Evolutionary conservation across 345 rosid genomes (phyloP), one percentile per base, ranked within the genome.

Genomic region (Gossypium anomalum): DNA sequence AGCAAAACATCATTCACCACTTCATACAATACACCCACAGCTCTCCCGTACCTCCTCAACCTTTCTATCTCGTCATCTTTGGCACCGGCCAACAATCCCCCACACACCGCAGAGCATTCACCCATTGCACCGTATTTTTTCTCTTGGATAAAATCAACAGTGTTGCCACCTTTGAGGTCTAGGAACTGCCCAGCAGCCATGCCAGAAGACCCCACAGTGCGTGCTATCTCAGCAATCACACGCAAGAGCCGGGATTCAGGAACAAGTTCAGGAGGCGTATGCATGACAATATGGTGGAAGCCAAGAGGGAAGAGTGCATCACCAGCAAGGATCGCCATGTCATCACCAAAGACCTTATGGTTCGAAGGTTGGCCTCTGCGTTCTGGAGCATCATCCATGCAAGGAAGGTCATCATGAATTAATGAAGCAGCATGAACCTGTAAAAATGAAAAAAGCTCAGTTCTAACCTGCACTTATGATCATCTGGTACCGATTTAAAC

Each of bases 101-200:
- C 98, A 13, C 98, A 95, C 8, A 85, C 99, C 1, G 98, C 97
- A 2, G 98, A 95, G 84, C 99, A 95, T 79, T 91, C 96, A 0
- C 88, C 87, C 98, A 95, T 87, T 75, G 84, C 93, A 13, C 98
- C 98, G 43, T 81, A 93, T 69, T 93, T 95, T 85, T 95, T 95
- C 86, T 95, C 96, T 58, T 89, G 96, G 60, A 82, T 88, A 41
- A 87, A 91, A 43, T 87, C 90, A 61, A 85, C 69, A 0, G 86
- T 83, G 27, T 86, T 84, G 9, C 85, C 88, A 16, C 98, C 98
- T 76, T 93, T 91, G 13, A 93, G 93, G 80, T 95, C 97, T 27
- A 90, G 86, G 80, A 87, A 95, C 87, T 95, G 98, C 14, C 99
- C 98, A 0, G 99, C 98, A 68, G 97, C 96, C 98, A 94, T 94